A percentile compares a stretch with the other conserved stretches of the same genome.
Evolutionary conservation across 2,329 filamentous ascomycete species (phyloP).

Genomic region (Sphaerulina vaccinii): DNA sequence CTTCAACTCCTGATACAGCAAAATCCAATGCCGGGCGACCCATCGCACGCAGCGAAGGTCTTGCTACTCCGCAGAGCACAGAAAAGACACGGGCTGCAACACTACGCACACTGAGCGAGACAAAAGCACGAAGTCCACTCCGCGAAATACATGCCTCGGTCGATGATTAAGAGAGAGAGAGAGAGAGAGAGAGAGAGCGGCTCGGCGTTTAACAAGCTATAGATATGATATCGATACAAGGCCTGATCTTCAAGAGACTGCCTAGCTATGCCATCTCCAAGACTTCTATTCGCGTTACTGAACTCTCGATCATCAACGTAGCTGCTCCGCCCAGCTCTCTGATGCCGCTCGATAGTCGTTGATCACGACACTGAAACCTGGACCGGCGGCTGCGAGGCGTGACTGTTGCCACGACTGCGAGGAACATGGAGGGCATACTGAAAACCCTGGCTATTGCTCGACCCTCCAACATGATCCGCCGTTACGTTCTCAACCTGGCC

Average conservation of each 20-base stretch:
- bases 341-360: neutral
- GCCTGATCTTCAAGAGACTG: neutral
- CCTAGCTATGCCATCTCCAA: neutral
- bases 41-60: slow-evolving; percentile 1
- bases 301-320: no score
- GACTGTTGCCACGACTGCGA: neutral
- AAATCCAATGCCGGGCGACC: slow-evolving; percentile 15
- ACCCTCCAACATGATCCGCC: neutral
- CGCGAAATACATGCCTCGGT: slow-evolving; percentile 8
- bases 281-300: neutral
- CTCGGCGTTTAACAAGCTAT: no score
- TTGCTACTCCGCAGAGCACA: slow-evolving; percentile 21
- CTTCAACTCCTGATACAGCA: slow-evolving; percentile 23
- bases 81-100: slow-evolving; percentile 18
- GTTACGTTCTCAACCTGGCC: neutral
- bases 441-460: neutral
- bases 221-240: no score
- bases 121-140: slow-evolving; percentile 26
- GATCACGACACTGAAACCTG: neutral
- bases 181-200: no score
- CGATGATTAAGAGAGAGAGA: neutral
- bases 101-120: slow-evolving; percentile 23
- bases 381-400: neutral
- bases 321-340: neutral
- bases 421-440: no score